Evolutionary conservation across 768 basidiomycete species (phyloP).

Genomic region (Glaciozyma martinii): DNA sequence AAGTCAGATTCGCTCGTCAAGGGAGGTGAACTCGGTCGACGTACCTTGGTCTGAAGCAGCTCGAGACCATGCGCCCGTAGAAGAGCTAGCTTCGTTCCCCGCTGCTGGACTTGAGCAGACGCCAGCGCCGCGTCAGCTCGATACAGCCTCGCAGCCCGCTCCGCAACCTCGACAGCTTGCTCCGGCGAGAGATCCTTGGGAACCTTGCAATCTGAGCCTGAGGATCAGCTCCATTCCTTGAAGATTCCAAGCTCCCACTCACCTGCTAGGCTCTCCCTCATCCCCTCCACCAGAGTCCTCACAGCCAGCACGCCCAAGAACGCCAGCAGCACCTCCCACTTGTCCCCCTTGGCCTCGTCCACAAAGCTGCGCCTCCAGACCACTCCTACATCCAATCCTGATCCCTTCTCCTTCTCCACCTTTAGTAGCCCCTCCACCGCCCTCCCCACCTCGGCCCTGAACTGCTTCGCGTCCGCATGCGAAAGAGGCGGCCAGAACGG

Average conservation of each 20-base stretch:
- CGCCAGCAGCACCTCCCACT: constrained; percentile 32
- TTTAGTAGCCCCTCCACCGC: not conserved
- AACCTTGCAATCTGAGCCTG: too few species aligned
- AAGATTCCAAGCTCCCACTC: not conserved
- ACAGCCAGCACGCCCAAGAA: not conserved
- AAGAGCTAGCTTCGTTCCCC: not conserved
- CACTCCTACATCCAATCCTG: not conserved
- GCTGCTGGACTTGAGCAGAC: not conserved
- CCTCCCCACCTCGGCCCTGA: not conserved
- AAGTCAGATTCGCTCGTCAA: not conserved
- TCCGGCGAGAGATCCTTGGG: too few species aligned
- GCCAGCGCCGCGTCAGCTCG: not conserved
- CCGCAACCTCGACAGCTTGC: too few species aligned
- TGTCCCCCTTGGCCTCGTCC: constrained; percentile 50
- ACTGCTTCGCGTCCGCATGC: not conserved
- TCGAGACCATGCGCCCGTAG: not conserved
- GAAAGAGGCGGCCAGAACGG: not conserved
- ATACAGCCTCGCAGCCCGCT: not conserved
- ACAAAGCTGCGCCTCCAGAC: constrained; percentile 7
- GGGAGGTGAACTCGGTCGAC: not conserved
- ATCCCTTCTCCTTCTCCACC: not conserved
- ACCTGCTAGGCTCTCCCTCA: not conserved
- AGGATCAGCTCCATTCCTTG: too few species aligned
- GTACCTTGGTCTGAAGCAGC: not conserved
- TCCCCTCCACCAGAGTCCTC: not conserved